Base-by-base conservation (phyloP, 805 yeast species). In the Maudiozyma turicensis region DNA sequence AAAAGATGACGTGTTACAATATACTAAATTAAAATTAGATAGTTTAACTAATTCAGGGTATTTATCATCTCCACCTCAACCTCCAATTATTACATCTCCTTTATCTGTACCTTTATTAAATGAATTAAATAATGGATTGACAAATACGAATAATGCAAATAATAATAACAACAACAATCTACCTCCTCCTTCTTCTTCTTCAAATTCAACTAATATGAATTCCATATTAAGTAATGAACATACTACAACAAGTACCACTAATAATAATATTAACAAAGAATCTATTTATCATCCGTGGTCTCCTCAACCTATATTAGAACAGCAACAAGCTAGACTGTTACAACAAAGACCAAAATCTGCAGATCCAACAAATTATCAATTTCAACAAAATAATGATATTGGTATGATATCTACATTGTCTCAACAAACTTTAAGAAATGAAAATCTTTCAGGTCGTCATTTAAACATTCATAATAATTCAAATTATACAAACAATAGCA, bases 1-100 rank as follows among this genome's bases (percentile, higher is more conserved):
- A 54, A 74, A 78, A 8, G 73, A 75, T 48, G 83, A 80, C 53
- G 73, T 75, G 13, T 61, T 78, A 52, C 66, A 72, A 35, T 70
- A 77, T 45, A 74, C 80, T 48, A 75, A 72, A 58, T 58, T 73
- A 32, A 74, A 72, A 54, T 55, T 79, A 48, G 81, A 76, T 50
- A 61, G 59, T 47, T 44, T 60, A 45, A 54, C 58, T 20, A 47
- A 35, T 14, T 46, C 41, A 32, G 48, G 44, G 6, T 60, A 61
- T 46, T 47, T 59, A 28, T 55, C 63, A 1, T 46, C 51, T 50
- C 63, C 33, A 32, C 40, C 26, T 14, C 49, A 44, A 34, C 31
- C 8, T 31, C 47, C 41, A 15, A 48, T 37, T 13, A 56, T 59
- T 11, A 58, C 60, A 8, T 58, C 65, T 14, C 65, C 68, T 13